Base-by-base conservation (phyloP, 768 basidiomycete genomes). In the Scleroderma bovista region DNA sequence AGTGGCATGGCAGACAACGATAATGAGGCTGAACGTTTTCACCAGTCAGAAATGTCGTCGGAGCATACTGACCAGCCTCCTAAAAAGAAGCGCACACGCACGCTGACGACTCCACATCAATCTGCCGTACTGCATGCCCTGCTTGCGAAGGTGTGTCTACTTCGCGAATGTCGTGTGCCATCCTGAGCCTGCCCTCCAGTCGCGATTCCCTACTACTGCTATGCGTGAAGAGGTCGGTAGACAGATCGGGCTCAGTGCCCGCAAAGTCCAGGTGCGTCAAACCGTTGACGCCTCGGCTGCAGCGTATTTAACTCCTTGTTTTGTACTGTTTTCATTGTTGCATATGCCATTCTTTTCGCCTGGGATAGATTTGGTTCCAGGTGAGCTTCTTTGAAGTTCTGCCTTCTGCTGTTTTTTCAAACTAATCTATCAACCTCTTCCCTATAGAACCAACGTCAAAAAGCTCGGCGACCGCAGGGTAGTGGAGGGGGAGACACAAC, bases 181-280 rank as follows among this genome's bases (percentile, higher is more conserved):
- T 43, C 5, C 11, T 44, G 29, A 36, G 19, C 33, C 11, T 47
- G 46, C 31, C n/a, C n/a, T 32, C 36, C 47, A 93, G 90, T 93
- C 91, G 45, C 86, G 88, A 33, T 93, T 93, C 67, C 90, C 90
- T 4, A 87, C 88, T 3, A 92, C 90, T 3, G 83, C 86, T 10
- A 82, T 87, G 79, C 80, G 90, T 44, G 91, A 93, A 68, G 86
- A 91, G 55, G 89, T 93, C 23, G 90, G 91, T 8, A 80, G 85
- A 20, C 76, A 86, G 32, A 93, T 93, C 57, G 90, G 89, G n/a
- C 70, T 93, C 61, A 91, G 88, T 63, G 88, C 89, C 42, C 79
- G 90, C 36, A 90, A 93, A 72, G 90, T 93, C 3, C 90, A 93
- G 80, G 89, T 87, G 59, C 62, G 84, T 6, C 13, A 20, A 33